Evolutionary conservation across 441 rosid species (phyloP).

Genomic region (Adansonia grandidieri): DNA sequence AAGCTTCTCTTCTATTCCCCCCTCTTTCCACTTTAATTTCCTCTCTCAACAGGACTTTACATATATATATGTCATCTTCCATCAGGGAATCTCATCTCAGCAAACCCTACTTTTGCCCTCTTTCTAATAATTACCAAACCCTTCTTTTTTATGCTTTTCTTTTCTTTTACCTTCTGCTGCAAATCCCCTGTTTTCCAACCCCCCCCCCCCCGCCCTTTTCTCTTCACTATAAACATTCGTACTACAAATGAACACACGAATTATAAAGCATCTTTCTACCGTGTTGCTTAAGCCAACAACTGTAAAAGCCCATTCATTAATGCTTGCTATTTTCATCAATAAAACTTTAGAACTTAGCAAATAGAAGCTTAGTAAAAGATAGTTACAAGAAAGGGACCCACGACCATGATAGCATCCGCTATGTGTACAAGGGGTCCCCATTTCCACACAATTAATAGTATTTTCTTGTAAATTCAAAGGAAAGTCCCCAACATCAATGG

Average conservation of each 20-base stretch:
- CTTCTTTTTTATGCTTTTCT: slow-evolving; percentile 34
- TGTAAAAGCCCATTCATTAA: slow-evolving; percentile 22
- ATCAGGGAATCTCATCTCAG: slow-evolving; percentile 53
- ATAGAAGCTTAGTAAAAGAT: slow-evolving; percentile 17
- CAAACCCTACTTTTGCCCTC: slow-evolving; percentile 47
- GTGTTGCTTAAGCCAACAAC: slow-evolving; percentile 18
- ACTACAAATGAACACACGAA: slow-evolving; percentile 6
- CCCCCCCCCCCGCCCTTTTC: too few relatives aligned
- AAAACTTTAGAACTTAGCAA: not conserved
- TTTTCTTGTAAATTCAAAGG: slow-evolving; percentile 9
- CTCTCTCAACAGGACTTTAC: slow-evolving; percentile 32
- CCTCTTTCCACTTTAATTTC: not conserved
- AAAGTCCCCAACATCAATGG: not conserved
- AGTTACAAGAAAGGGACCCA: not conserved
- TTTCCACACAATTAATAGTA: slow-evolving; percentile 11
- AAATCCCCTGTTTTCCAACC: slow-evolving; percentile 43
- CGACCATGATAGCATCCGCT: not conserved
- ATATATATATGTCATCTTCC: slow-evolving; percentile 48
- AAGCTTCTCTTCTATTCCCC: slow-evolving; percentile 51
- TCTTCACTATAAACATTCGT: slow-evolving; percentile 22
- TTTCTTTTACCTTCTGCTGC: slow-evolving; percentile 37
- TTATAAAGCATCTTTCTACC: slow-evolving; percentile 19
- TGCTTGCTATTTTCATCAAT: slow-evolving; percentile 18
- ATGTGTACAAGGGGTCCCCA: not conserved
- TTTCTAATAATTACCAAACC: slow-evolving; percentile 48